These are phyloP conservation scores for Zasmidium cellare DNA, from an alignment of 2,329 filamentous ascomycete genomes.

Conservation along the genomic window DNA sequence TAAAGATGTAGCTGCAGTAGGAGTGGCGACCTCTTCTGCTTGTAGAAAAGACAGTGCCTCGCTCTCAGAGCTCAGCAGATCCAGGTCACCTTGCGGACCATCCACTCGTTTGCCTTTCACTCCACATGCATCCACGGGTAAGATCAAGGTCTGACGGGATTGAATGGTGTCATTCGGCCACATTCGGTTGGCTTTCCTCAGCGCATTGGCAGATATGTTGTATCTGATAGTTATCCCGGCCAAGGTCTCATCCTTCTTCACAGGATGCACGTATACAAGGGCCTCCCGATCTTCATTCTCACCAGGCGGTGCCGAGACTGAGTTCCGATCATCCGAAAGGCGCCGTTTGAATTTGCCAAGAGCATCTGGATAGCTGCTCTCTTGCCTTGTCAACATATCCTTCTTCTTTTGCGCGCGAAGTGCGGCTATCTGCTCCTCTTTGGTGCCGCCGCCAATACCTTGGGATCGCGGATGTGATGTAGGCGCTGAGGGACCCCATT, in stretches of 20 bases:
- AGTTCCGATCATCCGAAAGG: slow-evolving; percentile 63
- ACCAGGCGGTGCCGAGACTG: slow-evolving; percentile 49
- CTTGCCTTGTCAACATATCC: slow-evolving; percentile 43
- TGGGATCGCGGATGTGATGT: slow-evolving; percentile 35
- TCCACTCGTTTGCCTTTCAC: slow-evolving; percentile 68
- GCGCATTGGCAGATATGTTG: slow-evolving; percentile 77
- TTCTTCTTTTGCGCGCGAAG: slow-evolving; percentile 52
- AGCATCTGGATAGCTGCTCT: slow-evolving; percentile 44
- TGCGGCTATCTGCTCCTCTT: slow-evolving; percentile 47
- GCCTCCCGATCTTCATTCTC: slow-evolving; percentile 70
- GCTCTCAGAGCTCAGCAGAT: slow-evolving; percentile 32
- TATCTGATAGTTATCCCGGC: slow-evolving; percentile 89
- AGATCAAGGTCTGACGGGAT: slow-evolving; percentile 72
- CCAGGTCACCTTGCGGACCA: slow-evolving; percentile 33
- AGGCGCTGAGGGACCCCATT: slow-evolving; percentile 49
- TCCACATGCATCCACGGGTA: slow-evolving; percentile 88
- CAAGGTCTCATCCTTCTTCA: slow-evolving; percentile 80
- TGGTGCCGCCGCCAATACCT: slow-evolving; percentile 46
- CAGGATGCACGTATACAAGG: slow-evolving; percentile 86
- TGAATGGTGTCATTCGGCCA: slow-evolving; percentile 95
- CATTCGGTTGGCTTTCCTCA: slow-evolving; percentile 86
- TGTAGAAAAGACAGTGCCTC: slow-evolving; percentile 31
- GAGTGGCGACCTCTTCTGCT: slow-evolving; percentile 38
- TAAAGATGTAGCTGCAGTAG: slow-evolving; percentile 32
- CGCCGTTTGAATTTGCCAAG: slow-evolving; percentile 61